Conservation (phyloP, 2,329 filamentous ascomycete genomes). For the Penicillium crustosum region DNA sequence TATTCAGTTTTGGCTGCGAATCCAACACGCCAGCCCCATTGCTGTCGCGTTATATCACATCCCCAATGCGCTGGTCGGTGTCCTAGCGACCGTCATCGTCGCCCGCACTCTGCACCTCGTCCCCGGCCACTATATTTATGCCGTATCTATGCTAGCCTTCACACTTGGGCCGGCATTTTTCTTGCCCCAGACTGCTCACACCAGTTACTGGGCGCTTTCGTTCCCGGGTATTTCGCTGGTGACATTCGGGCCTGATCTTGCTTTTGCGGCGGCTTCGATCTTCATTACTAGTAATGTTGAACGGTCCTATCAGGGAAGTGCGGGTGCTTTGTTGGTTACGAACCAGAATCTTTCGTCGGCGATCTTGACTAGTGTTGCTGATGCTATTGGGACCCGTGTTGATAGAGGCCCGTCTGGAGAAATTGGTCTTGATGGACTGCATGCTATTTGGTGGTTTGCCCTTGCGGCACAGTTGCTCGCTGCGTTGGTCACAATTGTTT, state of each 20-base stretch:
- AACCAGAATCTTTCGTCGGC: conserved; percentile 50
- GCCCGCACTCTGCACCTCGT: conserved; percentile 48
- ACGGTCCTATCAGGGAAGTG: conserved; percentile 49
- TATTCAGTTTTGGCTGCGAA: conserved; percentile 42
- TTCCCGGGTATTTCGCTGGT: conserved; percentile 48
- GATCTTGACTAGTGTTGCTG: conserved; percentile 39
- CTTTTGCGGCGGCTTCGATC: conserved; percentile 51
- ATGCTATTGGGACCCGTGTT: conserved; percentile 40
- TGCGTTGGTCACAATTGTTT: conserved; percentile 37
- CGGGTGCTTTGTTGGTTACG: conserved; percentile 49
- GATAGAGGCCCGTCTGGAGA: conserved; percentile 24
- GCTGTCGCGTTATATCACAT: conserved; percentile 47
- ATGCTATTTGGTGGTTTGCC: conserved; percentile 46
- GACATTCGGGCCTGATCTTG: conserved; percentile 50
- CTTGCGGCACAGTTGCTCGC: conserved; percentile 38
- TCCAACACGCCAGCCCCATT: conserved; percentile 42
- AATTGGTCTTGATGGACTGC: conserved; percentile 36
- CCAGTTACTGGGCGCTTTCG: conserved; percentile 48
- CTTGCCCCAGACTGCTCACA: conserved; percentile 42
- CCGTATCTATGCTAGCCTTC: conserved; percentile 45
- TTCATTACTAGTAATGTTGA: conserved; percentile 51
- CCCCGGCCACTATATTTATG: conserved; percentile 50
- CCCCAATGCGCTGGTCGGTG: conserved; percentile 48
- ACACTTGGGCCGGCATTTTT: conserved; percentile 44
- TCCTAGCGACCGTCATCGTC: conserved; percentile 49